Evolutionary conservation across 495 filamentous ascomycete species (phyloP).

Genomic region (Lasiosphaeriaceae sp.): DNA sequence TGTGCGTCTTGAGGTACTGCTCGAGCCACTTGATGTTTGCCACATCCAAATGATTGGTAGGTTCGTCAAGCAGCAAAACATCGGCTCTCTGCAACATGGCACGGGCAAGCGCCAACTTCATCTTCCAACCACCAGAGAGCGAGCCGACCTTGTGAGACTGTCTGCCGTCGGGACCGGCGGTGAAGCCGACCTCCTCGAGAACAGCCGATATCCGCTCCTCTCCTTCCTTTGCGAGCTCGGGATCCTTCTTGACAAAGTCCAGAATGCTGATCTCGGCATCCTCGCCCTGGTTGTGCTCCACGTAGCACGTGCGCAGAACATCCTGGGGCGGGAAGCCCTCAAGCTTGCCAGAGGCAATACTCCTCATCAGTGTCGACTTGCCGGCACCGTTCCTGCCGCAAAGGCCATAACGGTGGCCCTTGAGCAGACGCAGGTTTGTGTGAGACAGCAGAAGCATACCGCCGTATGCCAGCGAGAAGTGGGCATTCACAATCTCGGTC

Average conservation of each 20-base stretch:
- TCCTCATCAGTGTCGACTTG: slow-evolving; percentile 97
- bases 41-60: slow-evolving; percentile 97
- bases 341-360: slow-evolving; percentile 90
- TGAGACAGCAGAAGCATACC: slow-evolving; percentile 97
- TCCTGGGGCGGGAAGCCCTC: slow-evolving; percentile 94
- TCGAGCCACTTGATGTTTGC: slow-evolving; percentile 94
- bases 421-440: slow-evolving; percentile 89
- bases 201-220: slow-evolving; percentile 76
- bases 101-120: slow-evolving; percentile 95
- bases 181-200: slow-evolving; percentile 89
- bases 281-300: slow-evolving; percentile 98
- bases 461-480: slow-evolving; percentile 96
- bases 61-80: slow-evolving; percentile 94
- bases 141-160: slow-evolving; percentile 87
- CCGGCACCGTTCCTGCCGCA: slow-evolving; percentile 95
- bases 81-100: slow-evolving; percentile 97
- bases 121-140: slow-evolving; percentile 99
- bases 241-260: slow-evolving; percentile 84
- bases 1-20: slow-evolving; percentile 90
- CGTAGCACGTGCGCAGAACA: slow-evolving; percentile 90
- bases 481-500: slow-evolving; percentile 93
- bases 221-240: slow-evolving; percentile 68
- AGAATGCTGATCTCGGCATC: slow-evolving; percentile 93
- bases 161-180: slow-evolving; percentile 78
- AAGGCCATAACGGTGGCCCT: slow-evolving; percentile 95